Evolutionary conservation across 2,329 filamentous ascomycete genomes (phyloP), one percentile per base, ranked within the genome.

Genomic region (Dryadomyces quercus-mongolicae): DNA sequence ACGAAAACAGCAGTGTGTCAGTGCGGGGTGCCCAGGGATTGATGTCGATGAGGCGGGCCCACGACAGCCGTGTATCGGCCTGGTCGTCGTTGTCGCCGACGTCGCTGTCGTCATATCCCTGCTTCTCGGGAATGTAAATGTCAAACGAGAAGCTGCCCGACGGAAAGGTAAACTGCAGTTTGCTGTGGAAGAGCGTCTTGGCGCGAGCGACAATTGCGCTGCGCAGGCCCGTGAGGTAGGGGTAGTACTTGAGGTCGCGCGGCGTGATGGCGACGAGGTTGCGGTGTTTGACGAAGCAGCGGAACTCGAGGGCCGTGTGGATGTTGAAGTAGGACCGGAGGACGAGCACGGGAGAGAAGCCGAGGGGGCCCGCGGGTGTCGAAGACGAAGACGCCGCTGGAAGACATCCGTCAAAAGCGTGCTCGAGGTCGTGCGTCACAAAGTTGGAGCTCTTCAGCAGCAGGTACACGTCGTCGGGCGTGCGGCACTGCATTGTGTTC

Each of bases 401-500:
- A 6, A 38, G 38, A 16, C 56, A 59, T 6, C 56, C 90, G 60
- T 95, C 88, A 60, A 96, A 97, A 1, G 90, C 89, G 66, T 96
- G 88, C 64, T 94, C 87, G 7, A 98, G 75, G 65, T 98, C 93
- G 67, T 97, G 91, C 4, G 88, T 95, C 57, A 97, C 77, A 64
- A 98, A 97, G 63, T 91, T 91, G 25, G 90, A 95, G 63, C 86
- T 91, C 71, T 98, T 98, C 15, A 98, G 77, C 1, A 98, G 78
- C 16, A 97, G 77, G 65, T 97, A 98, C 47, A 98, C 81, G 64
- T 98, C 93, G 66, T 93, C 94, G 2, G 93, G 82, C 0, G 82
- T 83, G 4, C 82, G 84, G 69, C 93, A 98, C 68, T 95, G 89
- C 71, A 96, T 86, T 49, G 88, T 94, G 68, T 98, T 98, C 62